Conservation (phyloP, 768 basidiomycete genomes). For the Royoungia palumana region DNA sequence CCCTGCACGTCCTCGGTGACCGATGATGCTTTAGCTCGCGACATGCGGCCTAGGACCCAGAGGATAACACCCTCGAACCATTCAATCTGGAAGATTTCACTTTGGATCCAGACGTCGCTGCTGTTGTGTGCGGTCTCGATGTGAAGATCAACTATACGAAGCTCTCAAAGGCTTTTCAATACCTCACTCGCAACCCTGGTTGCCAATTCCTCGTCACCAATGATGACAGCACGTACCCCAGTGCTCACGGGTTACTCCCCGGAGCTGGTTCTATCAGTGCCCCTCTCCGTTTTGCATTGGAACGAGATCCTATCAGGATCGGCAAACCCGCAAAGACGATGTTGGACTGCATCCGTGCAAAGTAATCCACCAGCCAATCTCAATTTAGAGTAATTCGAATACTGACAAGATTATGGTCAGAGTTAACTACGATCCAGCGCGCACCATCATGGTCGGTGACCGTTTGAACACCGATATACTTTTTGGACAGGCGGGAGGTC, state of each 20-base stretch:
- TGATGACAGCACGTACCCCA: slow-evolving; percentile 89
- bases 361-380: slow-evolving; percentile 37
- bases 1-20: neutral
- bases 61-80: slow-evolving; percentile 69
- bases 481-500: slow-evolving; percentile 84
- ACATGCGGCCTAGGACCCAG: slow-evolving; percentile 62
- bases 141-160: slow-evolving; percentile 89
- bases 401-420: slow-evolving; percentile 39
- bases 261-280: slow-evolving; percentile 85
- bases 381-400: neutral
- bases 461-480: slow-evolving; percentile 93
- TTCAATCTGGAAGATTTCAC: slow-evolving; percentile 69
- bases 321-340: slow-evolving; percentile 92
- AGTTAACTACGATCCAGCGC: slow-evolving; percentile 78
- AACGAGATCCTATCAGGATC: slow-evolving; percentile 68
- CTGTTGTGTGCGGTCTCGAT: slow-evolving; percentile 94
- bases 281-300: slow-evolving; percentile 71
- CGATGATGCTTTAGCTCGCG: neutral
- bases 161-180: slow-evolving; percentile 87
- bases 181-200: slow-evolving; percentile 73
- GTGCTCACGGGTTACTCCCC: slow-evolving; percentile 66
- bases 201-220: slow-evolving; percentile 91
- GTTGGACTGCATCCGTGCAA: slow-evolving; percentile 88
- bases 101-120: slow-evolving; percentile 77
- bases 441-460: slow-evolving; percentile 95